Evolutionary conservation across 139 green algal genomes (phyloP).

Genomic region (Tetraselmis striata): DNA sequence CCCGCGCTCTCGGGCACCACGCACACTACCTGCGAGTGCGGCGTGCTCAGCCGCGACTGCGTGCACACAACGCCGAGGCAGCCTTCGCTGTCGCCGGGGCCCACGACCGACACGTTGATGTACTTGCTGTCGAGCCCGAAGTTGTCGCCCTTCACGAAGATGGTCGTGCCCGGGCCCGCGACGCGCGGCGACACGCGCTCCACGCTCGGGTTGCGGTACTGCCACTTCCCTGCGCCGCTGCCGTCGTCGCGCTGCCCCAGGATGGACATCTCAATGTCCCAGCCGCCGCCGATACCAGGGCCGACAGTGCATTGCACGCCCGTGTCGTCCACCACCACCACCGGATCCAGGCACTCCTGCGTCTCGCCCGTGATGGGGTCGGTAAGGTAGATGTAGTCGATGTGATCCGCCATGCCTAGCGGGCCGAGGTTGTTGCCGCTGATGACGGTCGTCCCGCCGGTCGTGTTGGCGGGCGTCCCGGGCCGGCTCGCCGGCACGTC

Average conservation of each 20-base stretch:
- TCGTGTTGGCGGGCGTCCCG: neutral
- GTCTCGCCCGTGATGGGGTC: neutral
- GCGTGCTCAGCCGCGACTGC: neutral
- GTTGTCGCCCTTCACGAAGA: neutral
- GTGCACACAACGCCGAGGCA: neutral
- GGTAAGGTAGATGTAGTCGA: constrained; percentile 2
- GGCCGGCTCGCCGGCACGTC: neutral
- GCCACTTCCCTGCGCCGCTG: neutral
- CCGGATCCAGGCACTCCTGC: constrained; percentile 9
- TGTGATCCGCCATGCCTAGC: neutral
- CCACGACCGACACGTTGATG: neutral
- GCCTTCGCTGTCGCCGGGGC: neutral
- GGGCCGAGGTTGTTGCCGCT: constrained; percentile 1
- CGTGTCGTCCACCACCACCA: constrained; percentile 10
- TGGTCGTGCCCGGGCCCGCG: neutral
- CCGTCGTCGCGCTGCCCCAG: neutral
- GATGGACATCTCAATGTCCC: neutral
- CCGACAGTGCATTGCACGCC: constrained; percentile 6
- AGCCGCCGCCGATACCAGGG: neutral
- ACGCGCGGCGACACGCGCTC: neutral
- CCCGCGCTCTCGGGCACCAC: constrained; percentile 3
- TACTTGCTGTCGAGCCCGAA: neutral
- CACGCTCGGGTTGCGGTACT: neutral
- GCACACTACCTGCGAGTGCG: constrained; percentile 6
- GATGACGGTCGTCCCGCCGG: neutral